Evolutionary conservation across 768 basidiomycete genomes (phyloP).

Genomic region (Epithele typhae): DNA sequence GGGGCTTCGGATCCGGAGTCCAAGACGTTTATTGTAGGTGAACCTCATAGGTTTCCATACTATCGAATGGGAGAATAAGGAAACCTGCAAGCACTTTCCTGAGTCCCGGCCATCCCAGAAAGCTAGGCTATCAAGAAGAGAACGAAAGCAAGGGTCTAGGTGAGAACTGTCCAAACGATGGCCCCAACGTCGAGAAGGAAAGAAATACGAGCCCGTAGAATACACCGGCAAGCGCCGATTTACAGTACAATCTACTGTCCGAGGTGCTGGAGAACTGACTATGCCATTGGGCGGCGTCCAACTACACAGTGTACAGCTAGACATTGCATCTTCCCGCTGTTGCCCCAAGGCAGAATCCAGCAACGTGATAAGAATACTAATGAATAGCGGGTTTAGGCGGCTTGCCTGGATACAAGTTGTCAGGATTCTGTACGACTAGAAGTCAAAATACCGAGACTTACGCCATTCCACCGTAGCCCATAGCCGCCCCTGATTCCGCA

Average conservation of each 20-base stretch:
- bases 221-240: conserved; percentile 1
- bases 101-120: background rate
- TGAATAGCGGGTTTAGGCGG: conserved; percentile 8
- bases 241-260: conserved; percentile 11
- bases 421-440: background rate
- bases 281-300: conserved; percentile 14
- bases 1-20: no score
- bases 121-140: background rate
- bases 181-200: background rate
- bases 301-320: conserved; percentile 13
- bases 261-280: conserved; percentile 5
- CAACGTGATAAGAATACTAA: conserved; percentile 8
- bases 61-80: no score
- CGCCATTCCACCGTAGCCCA: conserved; percentile 59
- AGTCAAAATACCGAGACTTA: conserved; percentile 13
- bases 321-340: conserved; percentile 1
- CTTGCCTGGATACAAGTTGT: conserved; percentile 5
- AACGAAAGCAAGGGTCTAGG: background rate
- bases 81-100: background rate
- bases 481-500: conserved; percentile 53
- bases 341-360: conserved; percentile 5
- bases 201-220: background rate
- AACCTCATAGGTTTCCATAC: no score
- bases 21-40: no score
- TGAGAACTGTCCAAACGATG: background rate